Evolutionary conservation across 352 stramenopile genomes (phyloP), one percentile per base, ranked within the genome.

Genomic region (Pythium coloratum): DNA sequence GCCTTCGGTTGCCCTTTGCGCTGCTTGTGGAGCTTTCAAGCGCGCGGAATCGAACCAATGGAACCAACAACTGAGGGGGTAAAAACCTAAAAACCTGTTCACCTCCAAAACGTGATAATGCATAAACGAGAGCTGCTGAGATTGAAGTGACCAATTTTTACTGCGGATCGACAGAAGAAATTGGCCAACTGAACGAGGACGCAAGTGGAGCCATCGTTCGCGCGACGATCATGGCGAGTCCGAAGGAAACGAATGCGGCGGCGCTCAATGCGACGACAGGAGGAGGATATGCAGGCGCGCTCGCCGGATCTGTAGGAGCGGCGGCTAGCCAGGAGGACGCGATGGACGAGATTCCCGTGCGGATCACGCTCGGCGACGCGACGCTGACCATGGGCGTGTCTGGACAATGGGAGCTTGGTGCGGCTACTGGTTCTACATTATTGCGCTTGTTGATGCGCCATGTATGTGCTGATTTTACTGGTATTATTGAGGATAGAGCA

Each of bases 321-420:
- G 50, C 28, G 10, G 46, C n/a, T 6, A 32, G 32, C 7, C 32
- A 51, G 7, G 53, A 67, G 12, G 34, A 28, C 3, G 34, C 55
- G 64, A 46, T 33, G 50, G 63, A 81, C 50, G 57, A 69, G 66
- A 92, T 94, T 59, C 81, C 86, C 1, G 81, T 96, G 18, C 63
- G 65, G 8, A 49, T 96, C 30, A 81, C 75, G 18, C 76, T 96
- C 2, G 84, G 84, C 1, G 75, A 73, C 12, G 71, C 77, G 40
- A 81, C 76, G 59, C 64, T 94, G 49, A 67, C 69, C 0, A 71
- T 94, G 42, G 74, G 62, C 13, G 67, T 71, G 2, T 36, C 32
- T 0, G 82, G 84, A 9, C 63, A 88, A 14, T 96, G 86, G 88
- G 76, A 89, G 50, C 58, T 94, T 7, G 88, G 88, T 95, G 55